A percentile compares a stretch with the other conserved stretches of the same genome.
These are phyloP conservation scores for Colletotrichum aenigma DNA, from an alignment of 2,329 filamentous ascomycete genomes.

Conservation along the genomic window DNA sequence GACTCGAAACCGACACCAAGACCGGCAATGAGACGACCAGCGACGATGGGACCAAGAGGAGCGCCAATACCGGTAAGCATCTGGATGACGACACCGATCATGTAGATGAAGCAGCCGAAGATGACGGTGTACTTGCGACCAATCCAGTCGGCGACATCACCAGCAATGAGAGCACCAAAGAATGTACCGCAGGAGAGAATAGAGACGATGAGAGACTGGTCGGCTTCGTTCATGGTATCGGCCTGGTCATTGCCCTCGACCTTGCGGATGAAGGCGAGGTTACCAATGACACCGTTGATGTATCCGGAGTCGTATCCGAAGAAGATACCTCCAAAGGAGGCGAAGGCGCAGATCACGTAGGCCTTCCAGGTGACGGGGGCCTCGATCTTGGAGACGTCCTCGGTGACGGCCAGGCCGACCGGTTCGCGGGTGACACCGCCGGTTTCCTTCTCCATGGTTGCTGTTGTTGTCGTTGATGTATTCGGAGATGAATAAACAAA, in stretches of 20 bases:
- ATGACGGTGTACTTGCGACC: slow-evolving; percentile 77
- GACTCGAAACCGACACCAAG: slow-evolving; percentile 82
- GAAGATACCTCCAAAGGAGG: slow-evolving; percentile 75
- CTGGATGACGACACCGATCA: slow-evolving; percentile 71
- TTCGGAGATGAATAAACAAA: neutral
- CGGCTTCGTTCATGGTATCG: slow-evolving; percentile 38
- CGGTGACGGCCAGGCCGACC: slow-evolving; percentile 41
- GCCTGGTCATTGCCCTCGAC: slow-evolving; percentile 47
- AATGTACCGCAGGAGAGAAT: slow-evolving; percentile 82
- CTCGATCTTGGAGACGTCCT: slow-evolving; percentile 65
- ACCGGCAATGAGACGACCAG: slow-evolving; percentile 77
- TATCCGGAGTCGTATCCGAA: slow-evolving; percentile 82
- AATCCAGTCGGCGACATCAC: slow-evolving; percentile 76
- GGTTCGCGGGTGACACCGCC: slow-evolving; percentile 14
- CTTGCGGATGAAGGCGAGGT: slow-evolving; percentile 53
- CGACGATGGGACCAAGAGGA: slow-evolving; percentile 67
- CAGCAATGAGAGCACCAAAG: slow-evolving; percentile 77
- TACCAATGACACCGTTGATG: slow-evolving; percentile 68
- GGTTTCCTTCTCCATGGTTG: slow-evolving; percentile 16
- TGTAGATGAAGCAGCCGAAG: slow-evolving; percentile 73
- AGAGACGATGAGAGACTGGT: slow-evolving; percentile 68
- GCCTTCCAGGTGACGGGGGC: slow-evolving; percentile 72
- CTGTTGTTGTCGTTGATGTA: neutral
- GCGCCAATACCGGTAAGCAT: slow-evolving; percentile 52
- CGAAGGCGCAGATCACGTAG: slow-evolving; percentile 73